Conservation (phyloP, 495 filamentous ascomycete species). For the Xylaria venustula region DNA sequence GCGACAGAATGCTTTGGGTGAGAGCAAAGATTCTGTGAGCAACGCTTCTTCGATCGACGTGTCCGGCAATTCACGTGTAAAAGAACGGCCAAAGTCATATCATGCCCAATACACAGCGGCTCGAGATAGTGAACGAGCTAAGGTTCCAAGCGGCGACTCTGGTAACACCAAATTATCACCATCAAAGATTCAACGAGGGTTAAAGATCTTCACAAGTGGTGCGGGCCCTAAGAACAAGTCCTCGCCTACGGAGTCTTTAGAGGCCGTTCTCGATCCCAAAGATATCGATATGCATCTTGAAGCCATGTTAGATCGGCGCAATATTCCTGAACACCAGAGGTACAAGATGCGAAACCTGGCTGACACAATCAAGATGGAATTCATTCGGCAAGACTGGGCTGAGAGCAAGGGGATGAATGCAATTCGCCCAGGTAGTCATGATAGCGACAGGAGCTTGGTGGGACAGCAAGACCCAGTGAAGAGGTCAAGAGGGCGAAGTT, state of each 20-base stretch:
- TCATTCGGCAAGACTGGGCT: conserved; percentile 82
- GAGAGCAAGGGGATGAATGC: conserved; percentile 51
- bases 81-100: conserved; percentile 30
- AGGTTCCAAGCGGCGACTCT: conserved; percentile 34
- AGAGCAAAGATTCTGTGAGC: conserved; percentile 1
- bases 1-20: conserved; percentile 17
- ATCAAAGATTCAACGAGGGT: conserved; percentile 29
- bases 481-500: conserved; percentile 72
- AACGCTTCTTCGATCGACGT: conserved; percentile 12
- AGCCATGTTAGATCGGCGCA: conserved; percentile 74
- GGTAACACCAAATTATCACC: conserved; percentile 30
- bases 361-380: conserved; percentile 88
- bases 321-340: conserved; percentile 89
- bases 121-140: conserved; percentile 47
- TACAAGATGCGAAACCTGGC: conserved; percentile 90
- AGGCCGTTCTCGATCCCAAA: conserved; percentile 42
- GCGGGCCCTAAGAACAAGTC: conserved; percentile 32
- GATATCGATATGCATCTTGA: conserved; percentile 58
- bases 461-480: conserved; percentile 38
- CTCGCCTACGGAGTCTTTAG: conserved; percentile 25
- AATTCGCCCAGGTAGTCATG: conserved; percentile 34
- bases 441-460: conserved; percentile 27
- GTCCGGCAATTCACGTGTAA: conserved; percentile 12
- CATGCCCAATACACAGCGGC: conserved; percentile 24
- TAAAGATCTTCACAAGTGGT: conserved; percentile 41